Evolutionary conservation across 768 basidiomycete species (phyloP).

Genomic region (Hemileccinum rubropunctum): DNA sequence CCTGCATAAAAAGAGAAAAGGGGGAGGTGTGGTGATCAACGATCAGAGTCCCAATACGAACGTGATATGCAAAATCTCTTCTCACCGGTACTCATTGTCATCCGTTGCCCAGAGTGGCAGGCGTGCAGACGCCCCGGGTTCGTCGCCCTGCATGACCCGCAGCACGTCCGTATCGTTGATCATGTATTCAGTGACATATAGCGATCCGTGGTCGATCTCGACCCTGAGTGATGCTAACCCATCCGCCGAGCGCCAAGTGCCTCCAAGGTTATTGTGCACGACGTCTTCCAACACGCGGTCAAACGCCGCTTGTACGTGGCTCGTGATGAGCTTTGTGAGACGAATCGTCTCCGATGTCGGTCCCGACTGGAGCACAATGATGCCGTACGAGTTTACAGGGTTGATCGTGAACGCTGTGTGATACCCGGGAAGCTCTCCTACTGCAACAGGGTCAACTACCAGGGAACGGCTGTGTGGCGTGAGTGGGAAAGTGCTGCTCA

Average conservation of each 20-base stretch:
- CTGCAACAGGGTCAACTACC: conserved; percentile 20
- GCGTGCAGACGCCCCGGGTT: conserved; percentile 1
- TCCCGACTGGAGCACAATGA: conserved; percentile 41
- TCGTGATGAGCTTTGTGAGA: conserved; percentile 33
- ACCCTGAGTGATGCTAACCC: conserved; percentile 26
- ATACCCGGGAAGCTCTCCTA: conserved; percentile 39
- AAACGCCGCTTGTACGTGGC: conserved; percentile 35
- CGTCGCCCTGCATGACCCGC: conserved; percentile 25
- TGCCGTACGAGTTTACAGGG: conserved; percentile 40
- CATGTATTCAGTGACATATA: conserved; percentile 30
- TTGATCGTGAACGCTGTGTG: conserved; percentile 40
- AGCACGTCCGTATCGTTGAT: conserved; percentile 38
- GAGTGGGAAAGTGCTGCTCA: background rate
- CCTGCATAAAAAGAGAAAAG: conserved; percentile 1
- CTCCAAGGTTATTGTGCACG: conserved; percentile 28
- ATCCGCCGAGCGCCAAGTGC: conserved; percentile 35
- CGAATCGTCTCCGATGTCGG: conserved; percentile 30
- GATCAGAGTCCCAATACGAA: background rate
- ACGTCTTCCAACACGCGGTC: conserved; percentile 30
- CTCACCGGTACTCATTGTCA: conserved; percentile 39
- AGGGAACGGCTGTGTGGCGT: background rate
- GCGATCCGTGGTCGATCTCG: conserved; percentile 29
- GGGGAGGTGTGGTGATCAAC: background rate
- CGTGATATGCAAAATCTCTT: background rate
- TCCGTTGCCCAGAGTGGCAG: conserved; percentile 37